phyloP scores from a whole-genome alignment of 495 filamentous ascomycete species.

The Sporormia fimetaria region DNA sequence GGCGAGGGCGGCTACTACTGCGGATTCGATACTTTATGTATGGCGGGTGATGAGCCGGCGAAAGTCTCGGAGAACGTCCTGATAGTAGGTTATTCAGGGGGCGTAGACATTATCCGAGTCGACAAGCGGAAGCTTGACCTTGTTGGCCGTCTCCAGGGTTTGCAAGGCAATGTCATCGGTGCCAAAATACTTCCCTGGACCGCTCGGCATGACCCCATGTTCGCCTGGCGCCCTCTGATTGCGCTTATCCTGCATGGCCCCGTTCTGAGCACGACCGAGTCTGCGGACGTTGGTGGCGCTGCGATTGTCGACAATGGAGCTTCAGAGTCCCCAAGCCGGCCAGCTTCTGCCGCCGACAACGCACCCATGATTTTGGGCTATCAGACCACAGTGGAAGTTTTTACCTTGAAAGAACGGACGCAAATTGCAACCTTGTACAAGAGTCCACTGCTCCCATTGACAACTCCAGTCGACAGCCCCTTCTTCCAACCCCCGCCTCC shows the following conservation, averaged over 20 bases:
- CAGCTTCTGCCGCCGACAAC: constrained; percentile 19
- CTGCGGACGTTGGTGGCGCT: constrained; percentile 4
- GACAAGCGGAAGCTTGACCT: constrained; percentile 54
- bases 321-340: constrained; percentile 17
- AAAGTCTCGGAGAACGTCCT: constrained; percentile 55
- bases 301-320: constrained; percentile 17
- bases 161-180: constrained; percentile 68
- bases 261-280: constrained; percentile 27
- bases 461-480: constrained; percentile 42
- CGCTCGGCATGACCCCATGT: constrained; percentile 35
- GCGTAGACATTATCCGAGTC: constrained; percentile 58
- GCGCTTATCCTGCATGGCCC: constrained; percentile 69
- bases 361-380: constrained; percentile 45
- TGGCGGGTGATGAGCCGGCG: constrained; percentile 36
- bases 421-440: constrained; percentile 59
- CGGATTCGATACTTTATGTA: constrained; percentile 60
- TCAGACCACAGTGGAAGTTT: constrained; percentile 77
- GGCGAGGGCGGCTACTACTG: constrained; percentile 60
- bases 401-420: constrained; percentile 58
- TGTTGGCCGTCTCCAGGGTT: constrained; percentile 55
- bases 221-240: constrained; percentile 48
- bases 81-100: constrained; percentile 63
- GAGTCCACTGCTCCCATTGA: constrained; percentile 38
- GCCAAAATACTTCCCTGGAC: constrained; percentile 64
- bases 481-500: constrained; percentile 50